A percentile compares a stretch with the other conserved stretches of the same genome.
Evolutionary conservation across 768 basidiomycete species (phyloP).

Genomic region (Exsudoporus frostii): DNA sequence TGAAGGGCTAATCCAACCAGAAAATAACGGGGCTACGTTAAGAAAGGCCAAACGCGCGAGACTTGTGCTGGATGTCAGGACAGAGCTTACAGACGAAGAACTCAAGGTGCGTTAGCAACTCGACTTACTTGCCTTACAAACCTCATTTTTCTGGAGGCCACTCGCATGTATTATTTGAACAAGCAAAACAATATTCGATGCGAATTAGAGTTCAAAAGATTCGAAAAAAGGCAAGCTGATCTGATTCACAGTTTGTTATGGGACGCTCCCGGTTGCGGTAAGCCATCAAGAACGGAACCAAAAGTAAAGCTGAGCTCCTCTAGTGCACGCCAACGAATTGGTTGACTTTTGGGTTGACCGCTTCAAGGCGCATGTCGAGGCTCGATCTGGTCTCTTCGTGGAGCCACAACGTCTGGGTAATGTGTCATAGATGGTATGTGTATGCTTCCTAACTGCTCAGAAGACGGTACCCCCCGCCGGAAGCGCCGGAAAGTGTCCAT

Average conservation of each 20-base stretch:
- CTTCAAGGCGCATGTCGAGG: conserved; percentile 67
- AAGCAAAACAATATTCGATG: conserved; percentile 54
- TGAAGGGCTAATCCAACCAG: background rate
- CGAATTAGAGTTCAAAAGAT: conserved; percentile 48
- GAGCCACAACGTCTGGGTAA: conserved; percentile 13
- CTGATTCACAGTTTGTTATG: conserved; percentile 64
- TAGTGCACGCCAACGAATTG: conserved; percentile 66
- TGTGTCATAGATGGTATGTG: background rate
- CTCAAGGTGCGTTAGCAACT: conserved; percentile 49
- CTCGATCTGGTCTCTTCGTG: conserved; percentile 39
- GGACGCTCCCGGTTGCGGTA: conserved; percentile 63
- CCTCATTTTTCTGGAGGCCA: conserved; percentile 37
- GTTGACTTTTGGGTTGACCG: conserved; percentile 73
- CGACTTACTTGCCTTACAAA: background rate
- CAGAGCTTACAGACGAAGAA: conserved; percentile 80
- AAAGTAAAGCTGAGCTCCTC: conserved; percentile 1
- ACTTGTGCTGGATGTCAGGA: conserved; percentile 65
- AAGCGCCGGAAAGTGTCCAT: conserved; percentile 47
- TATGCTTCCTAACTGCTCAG: conserved; percentile 3
- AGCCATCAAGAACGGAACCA: conserved; percentile 21
- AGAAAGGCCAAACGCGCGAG: conserved; percentile 51
- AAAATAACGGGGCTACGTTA: background rate
- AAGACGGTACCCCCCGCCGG: conserved; percentile 39
- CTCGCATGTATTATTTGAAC: conserved; percentile 64
- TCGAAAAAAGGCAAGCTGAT: conserved; percentile 52